A percentile compares a stretch with the other conserved stretches of the same genome.
phyloP scores from a whole-genome alignment of 768 basidiomycete genomes.

The Termitomyces titanicus region DNA sequence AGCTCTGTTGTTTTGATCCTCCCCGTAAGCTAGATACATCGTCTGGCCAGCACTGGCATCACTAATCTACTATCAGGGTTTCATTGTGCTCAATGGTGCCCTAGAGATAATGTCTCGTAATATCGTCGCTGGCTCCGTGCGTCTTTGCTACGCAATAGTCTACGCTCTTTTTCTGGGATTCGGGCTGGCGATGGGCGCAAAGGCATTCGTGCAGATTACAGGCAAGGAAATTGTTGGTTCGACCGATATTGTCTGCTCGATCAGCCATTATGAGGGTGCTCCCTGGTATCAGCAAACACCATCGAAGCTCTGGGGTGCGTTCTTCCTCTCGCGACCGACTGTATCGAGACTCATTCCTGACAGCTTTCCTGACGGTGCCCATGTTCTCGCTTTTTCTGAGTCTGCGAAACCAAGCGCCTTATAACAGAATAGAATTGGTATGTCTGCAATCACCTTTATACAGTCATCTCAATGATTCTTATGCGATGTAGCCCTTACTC shows the following conservation, averaged over 20 bases:
- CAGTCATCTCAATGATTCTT: not conserved
- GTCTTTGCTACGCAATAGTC: conserved; percentile 74
- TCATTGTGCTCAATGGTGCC: conserved; percentile 67
- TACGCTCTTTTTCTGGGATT: conserved; percentile 81
- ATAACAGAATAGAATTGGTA: conserved; percentile 53
- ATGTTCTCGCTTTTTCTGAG: conserved; percentile 65
- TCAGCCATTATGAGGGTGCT: conserved; percentile 50
- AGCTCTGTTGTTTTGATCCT: conserved; percentile 78
- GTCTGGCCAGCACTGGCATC: conserved; percentile 12
- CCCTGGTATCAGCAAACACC: conserved; percentile 78
- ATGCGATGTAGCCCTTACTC: not conserved
- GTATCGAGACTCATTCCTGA: not conserved
- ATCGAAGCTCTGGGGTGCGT: conserved; percentile 67
- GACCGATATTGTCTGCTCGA: conserved; percentile 41
- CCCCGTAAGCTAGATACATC: conserved; percentile 42
- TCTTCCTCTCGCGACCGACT: not conserved
- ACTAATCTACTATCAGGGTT: conserved; percentile 34
- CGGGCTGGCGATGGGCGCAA: conserved; percentile 77
- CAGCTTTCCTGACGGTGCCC: conserved; percentile 71
- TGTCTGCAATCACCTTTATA: not conserved
- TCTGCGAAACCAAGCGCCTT: conserved; percentile 61
- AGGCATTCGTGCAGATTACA: conserved; percentile 54
- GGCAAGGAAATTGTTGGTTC: conserved; percentile 40
- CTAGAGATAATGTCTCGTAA: conserved; percentile 80
- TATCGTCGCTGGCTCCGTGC: conserved; percentile 81